Evolutionary conservation across 176 grass and related monocot species (phyloP), one percentile per base, ranked within the genome.

Genomic region (Carex littledalei): DNA sequence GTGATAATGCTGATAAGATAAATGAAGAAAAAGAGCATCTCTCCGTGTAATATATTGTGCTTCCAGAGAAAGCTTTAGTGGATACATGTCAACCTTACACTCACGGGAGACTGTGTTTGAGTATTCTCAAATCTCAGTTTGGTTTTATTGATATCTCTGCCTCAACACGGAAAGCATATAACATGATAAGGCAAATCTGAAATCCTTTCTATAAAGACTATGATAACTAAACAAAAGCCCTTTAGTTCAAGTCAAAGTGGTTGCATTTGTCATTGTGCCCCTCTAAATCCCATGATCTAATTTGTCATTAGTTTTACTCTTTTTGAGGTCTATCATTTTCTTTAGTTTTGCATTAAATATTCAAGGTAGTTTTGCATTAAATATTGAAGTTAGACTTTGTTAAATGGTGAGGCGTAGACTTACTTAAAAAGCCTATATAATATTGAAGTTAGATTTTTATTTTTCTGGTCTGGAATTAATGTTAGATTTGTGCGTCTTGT

Each of bases 21-120:
- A 74, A 55, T 78, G 74, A 78, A 31, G 50, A 32, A 52, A 52
- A 50, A 84, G 62, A 68, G 17, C 18, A 11, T 50, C 53, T 50
- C 43, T 68, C 81, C 59, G 57, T 39, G 79, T 12, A 63, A 21
- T 63, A 83, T 83, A 24, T 29, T 53, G 16, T 72, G 17, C 63
- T 52, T 78, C 70, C 47, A 78, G 70, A 78, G 56, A 32, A 8
- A 32, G 4, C 85, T 86, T 86, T 86, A 81, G 85, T 81, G 35
- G 85, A 56, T 86, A 86, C 26, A 81, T 56, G 85, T 86, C 85
- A 86, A 55, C 52, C 75, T 81, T 86, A 50, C 73, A 71, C 16
- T 86, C 85, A 86, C 85, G 85, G 53, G 77, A 86, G 3, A 22
- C 57, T 12, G 0, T 35, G 39, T 66, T 63, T 67, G 5, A 62